Conservation (phyloP, 1,139 yeast species). For the Kodamaea plutei region DNA sequence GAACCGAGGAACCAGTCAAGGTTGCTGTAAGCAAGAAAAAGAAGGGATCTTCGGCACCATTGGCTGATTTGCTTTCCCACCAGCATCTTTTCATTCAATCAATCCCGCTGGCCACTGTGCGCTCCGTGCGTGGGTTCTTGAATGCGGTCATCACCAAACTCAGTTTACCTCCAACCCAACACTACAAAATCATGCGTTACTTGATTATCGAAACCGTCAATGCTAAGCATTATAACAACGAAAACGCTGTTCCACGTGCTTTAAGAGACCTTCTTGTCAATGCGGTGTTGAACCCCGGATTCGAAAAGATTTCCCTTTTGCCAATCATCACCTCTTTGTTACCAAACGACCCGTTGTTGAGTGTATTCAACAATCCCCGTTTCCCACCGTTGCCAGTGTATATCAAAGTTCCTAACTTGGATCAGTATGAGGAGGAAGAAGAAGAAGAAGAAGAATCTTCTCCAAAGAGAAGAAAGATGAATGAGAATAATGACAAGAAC, state of each 20-base stretch:
- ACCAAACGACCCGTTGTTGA: conserved; percentile 37
- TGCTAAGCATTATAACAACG: conserved; percentile 21
- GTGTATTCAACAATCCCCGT: conserved; percentile 69
- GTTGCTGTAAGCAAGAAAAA: conserved; percentile 34
- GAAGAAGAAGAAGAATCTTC: conserved; percentile 6
- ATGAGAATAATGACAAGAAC: not conserved
- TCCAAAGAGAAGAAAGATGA: conserved; percentile 8
- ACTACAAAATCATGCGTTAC: conserved; percentile 58
- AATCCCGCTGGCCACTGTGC: conserved; percentile 35
- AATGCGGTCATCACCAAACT: conserved; percentile 45
- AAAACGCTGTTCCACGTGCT: conserved; percentile 25
- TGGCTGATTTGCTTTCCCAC: conserved; percentile 71
- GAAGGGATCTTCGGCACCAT: conserved; percentile 40
- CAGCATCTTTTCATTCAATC: conserved; percentile 50
- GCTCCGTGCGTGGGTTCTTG: conserved; percentile 46
- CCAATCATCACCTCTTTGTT: conserved; percentile 65
- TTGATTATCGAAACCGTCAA: conserved; percentile 46
- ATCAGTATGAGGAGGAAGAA: conserved; percentile 18
- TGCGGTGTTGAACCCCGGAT: conserved; percentile 63
- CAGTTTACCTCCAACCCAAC: conserved; percentile 58
- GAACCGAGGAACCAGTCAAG: conserved; percentile 12
- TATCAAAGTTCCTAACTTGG: conserved; percentile 21
- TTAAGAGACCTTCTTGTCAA: conserved; percentile 43
- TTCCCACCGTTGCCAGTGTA: conserved; percentile 60
- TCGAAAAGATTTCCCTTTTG: conserved; percentile 55